Evolutionary conservation across 129 eudicot genomes (phyloP).

Genomic region (Sambucus nigra): DNA sequence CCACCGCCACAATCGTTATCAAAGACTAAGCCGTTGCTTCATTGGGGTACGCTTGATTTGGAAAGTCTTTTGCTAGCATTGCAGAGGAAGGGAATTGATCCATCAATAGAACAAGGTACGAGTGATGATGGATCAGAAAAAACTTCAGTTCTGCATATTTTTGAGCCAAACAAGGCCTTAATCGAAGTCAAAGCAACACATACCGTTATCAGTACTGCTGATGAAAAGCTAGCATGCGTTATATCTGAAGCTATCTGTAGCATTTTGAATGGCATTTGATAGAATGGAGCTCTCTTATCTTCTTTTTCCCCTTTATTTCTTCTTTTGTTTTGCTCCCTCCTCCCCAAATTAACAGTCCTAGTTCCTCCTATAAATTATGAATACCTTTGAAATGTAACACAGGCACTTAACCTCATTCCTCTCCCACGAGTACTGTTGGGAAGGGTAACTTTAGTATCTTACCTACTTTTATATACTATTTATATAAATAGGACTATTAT

Average conservation of each 20-base stretch:
- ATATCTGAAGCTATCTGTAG: constrained; percentile 29
- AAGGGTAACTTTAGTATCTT: too few species aligned
- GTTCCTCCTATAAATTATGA: too few species aligned
- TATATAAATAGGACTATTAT: too few species aligned
- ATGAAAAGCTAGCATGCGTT: constrained; percentile 37
- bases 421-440: too few species aligned
- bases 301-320: too few species aligned
- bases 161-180: constrained; percentile 42
- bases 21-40: constrained; percentile 22
- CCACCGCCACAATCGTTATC: too few species aligned
- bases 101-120: constrained; percentile 26
- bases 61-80: constrained; percentile 26
- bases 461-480: too few species aligned
- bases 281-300: too few species aligned
- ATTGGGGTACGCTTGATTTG: constrained; percentile 44
- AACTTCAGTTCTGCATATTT: constrained; percentile 18
- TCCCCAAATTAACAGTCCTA: too few species aligned
- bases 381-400: too few species aligned
- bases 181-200: constrained; percentile 36
- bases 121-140: constrained; percentile 21
- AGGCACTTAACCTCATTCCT: too few species aligned
- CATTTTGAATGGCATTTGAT: constrained; percentile 29
- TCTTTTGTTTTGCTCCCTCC: too few species aligned
- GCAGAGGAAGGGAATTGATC: constrained; percentile 39
- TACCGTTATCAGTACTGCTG: constrained; percentile 37